Conservation (phyloP, 768 basidiomycete genomes). For the Lactarius hatsudake region DNA sequence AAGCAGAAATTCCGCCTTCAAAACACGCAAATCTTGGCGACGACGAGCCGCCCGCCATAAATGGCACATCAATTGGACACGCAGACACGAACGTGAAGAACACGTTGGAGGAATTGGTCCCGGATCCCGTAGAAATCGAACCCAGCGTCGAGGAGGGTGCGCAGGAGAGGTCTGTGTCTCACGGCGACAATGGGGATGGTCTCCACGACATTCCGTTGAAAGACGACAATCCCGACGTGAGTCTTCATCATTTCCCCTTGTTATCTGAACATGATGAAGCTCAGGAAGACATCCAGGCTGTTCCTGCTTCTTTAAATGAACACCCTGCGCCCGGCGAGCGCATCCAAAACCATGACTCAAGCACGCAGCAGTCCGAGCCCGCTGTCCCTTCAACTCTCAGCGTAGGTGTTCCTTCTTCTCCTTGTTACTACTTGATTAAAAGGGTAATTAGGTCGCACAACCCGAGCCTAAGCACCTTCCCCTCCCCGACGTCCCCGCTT, state of each 20-base stretch:
- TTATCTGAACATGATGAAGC: conserved; percentile 4
- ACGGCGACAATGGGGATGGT: not conserved
- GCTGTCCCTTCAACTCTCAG: not conserved
- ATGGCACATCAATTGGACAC: conserved; percentile 5
- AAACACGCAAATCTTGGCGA: conserved; percentile 3
- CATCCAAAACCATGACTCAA: conserved; percentile 2
- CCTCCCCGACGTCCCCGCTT: conserved; percentile 16
- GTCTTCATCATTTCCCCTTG: not conserved
- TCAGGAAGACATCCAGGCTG: conserved; percentile 9
- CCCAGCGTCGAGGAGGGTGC: conserved; percentile 4
- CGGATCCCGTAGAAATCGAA: conserved; percentile 2
- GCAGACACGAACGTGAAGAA: not conserved
- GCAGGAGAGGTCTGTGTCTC: not conserved
- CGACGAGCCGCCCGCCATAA: not conserved
- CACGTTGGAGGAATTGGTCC: not conserved
- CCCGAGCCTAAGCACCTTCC: not conserved
- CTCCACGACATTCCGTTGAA: not conserved
- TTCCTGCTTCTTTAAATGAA: conserved; percentile 10
- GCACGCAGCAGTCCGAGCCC: conserved; percentile 1
- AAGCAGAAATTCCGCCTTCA: conserved; percentile 1
- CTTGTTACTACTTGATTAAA: not conserved
- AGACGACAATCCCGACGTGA: conserved; percentile 3
- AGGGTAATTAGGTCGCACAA: not conserved
- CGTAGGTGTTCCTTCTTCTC: conserved; percentile 2
- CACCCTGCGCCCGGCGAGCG: conserved; percentile 6